phyloP scores from a whole-genome alignment of 164 flowering plant genomes.

The grape (Vitis vinifera) region ASM3070453v1 NC_081806.1:3392501-3393000 shows the following conservation, averaged over 20 bases:
- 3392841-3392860: neutral
- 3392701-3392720: conserved; percentile 80
- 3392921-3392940: too few species aligned
- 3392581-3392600: neutral
- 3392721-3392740: conserved; percentile 94
- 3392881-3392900: too few species aligned
- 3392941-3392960: too few species aligned
- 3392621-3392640: neutral
- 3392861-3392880: too few species aligned
- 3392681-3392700: conserved; percentile 27
- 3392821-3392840: neutral
- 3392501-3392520: neutral
- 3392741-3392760: conserved; percentile 59
- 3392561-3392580: neutral
- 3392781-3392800: conserved; percentile 91
- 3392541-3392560: neutral
- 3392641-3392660: neutral
- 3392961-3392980: too few species aligned
- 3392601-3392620: neutral
- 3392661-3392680: too few species aligned
- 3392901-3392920: too few species aligned
- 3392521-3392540: neutral
- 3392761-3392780: conserved; percentile 67
- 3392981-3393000: too few species aligned
- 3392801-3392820: conserved; percentile 53